phyloP scores from a whole-genome alignment of 1,139 yeast species.

The Arxiozyma heterogenica region DNA sequence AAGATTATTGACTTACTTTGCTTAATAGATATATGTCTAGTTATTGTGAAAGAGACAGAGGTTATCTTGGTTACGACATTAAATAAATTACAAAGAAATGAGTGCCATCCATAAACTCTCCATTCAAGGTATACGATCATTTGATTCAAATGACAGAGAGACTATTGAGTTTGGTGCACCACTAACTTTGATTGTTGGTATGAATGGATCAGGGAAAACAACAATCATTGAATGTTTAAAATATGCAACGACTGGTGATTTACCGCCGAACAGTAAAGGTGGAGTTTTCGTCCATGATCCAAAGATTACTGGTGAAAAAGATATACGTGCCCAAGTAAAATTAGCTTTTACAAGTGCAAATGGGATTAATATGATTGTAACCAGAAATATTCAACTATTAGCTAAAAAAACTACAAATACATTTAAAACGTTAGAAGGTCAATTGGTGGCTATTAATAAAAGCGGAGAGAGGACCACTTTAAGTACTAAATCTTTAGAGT shows the following conservation, averaged over 20 bases:
- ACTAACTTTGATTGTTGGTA: constrained; percentile 86
- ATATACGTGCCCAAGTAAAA: constrained; percentile 83
- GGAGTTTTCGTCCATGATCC: constrained; percentile 98
- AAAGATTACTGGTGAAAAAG: constrained; percentile 61
- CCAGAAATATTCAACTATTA: constrained; percentile 71
- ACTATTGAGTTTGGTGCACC: constrained; percentile 88
- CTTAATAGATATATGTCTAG: background rate
- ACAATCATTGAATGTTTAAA: constrained; percentile 90
- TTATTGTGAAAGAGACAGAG: background rate
- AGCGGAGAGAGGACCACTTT: constrained; percentile 63
- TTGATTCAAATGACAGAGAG: constrained; percentile 73
- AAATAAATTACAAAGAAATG: constrained; percentile 33
- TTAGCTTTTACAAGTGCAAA: constrained; percentile 71
- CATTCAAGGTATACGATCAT: constrained; percentile 84
- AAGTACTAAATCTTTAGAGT: constrained; percentile 75
- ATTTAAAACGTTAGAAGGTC: constrained; percentile 88
- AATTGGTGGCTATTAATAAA: constrained; percentile 53
- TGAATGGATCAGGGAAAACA: constrained; percentile 97
- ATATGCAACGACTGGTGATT: constrained; percentile 90
- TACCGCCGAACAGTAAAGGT: constrained; percentile 93
- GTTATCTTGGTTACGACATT: background rate
- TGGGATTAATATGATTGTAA: constrained; percentile 72
- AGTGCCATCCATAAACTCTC: constrained; percentile 69
- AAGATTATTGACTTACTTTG: background rate
- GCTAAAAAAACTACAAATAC: constrained; percentile 56